phyloP scores from a whole-genome alignment of 352 stramenopile genomes.

The Pythium rishiriense region DNA sequence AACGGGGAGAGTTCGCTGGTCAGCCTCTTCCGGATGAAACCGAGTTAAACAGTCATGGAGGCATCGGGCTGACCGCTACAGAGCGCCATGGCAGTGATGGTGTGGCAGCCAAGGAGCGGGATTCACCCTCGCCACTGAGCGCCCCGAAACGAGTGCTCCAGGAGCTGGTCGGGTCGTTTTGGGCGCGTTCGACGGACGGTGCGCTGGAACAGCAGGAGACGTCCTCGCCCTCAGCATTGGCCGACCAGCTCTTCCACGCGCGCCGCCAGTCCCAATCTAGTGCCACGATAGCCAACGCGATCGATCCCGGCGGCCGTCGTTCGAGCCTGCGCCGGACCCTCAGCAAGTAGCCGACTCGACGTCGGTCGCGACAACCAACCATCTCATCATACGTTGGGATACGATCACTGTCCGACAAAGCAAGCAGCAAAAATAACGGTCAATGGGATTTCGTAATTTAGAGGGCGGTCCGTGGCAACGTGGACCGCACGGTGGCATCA shows the following conservation, averaged over 20 bases:
- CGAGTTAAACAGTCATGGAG: too few species aligned
- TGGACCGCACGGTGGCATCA: too few species aligned
- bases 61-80: too few species aligned
- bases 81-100: neutral
- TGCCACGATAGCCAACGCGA: too few species aligned
- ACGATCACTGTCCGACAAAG: too few species aligned
- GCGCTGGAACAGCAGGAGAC: neutral
- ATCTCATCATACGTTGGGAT: too few species aligned
- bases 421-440: too few species aligned
- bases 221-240: neutral
- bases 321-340: neutral
- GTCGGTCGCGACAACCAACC: too few species aligned
- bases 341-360: too few species aligned
- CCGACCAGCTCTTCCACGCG: neutral
- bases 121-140: neutral
- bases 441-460: neutral
- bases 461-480: too few species aligned
- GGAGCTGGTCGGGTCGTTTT: neutral
- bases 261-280: neutral
- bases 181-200: neutral
- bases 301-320: neutral
- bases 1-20: too few species aligned
- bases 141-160: neutral
- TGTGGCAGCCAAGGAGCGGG: neutral
- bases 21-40: too few species aligned